phyloP scores from a whole-genome alignment of 192 early-diverging fungal genomes.

The Borealophlyctis nickersoniae region DNA sequence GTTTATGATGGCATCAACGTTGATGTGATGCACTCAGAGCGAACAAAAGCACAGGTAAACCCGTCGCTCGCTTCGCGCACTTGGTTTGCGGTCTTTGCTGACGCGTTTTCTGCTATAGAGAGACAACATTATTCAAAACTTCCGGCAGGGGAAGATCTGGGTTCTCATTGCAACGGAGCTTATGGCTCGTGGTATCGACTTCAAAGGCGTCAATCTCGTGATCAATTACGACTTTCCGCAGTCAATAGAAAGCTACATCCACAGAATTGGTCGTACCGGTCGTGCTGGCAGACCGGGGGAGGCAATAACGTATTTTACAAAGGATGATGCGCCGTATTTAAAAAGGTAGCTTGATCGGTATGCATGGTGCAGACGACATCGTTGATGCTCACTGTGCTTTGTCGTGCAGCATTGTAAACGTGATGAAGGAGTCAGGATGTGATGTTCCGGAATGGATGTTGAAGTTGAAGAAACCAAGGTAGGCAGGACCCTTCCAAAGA shows the following conservation, averaged over 20 bases:
- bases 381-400: constrained; percentile 21
- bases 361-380: constrained; percentile 33
- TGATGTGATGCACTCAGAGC: constrained; percentile 95
- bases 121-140: constrained; percentile 84
- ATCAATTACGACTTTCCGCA: constrained; percentile 99
- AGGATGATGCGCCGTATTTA: constrained; percentile 84
- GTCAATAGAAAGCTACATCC: constrained; percentile 88
- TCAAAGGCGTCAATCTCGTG: constrained; percentile 94
- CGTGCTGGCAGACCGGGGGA: constrained; percentile 88
- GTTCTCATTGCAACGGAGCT: constrained; percentile 95
- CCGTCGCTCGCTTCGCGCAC: too few species aligned
- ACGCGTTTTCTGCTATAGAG: too few species aligned
- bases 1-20: constrained; percentile 97
- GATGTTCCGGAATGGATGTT: constrained; percentile 99
- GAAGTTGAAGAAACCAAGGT: constrained; percentile 73
- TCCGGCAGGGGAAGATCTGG: constrained; percentile 88
- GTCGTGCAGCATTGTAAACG: constrained; percentile 95
- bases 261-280: constrained; percentile 97
- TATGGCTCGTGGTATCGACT: constrained; percentile 98
- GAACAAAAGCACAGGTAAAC: constrained; percentile 89
- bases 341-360: too few species aligned
- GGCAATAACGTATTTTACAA: constrained; percentile 94
- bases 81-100: too few species aligned
- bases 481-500: constrained; percentile 29
- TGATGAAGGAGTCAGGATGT: constrained; percentile 93